Percentiles rank a stretch among this genome's conserved stretches.
Evolutionary conservation across 2,329 filamentous ascomycete species (phyloP).

Genomic region (Camillea tinctor): DNA sequence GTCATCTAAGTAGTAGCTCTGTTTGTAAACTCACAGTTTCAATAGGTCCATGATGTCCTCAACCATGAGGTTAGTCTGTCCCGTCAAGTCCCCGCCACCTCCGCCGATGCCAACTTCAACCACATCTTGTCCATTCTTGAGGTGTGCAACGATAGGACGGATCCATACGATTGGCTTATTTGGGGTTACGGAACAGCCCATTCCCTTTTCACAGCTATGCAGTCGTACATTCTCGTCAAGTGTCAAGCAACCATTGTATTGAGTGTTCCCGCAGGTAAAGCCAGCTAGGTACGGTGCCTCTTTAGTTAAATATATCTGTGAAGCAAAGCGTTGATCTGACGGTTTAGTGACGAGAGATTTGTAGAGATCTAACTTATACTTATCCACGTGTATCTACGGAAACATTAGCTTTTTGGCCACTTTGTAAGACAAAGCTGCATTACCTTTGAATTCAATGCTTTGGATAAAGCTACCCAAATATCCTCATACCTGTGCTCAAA

Average conservation of each 20-base stretch:
- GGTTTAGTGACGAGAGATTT: slow-evolving; percentile 53
- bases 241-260: slow-evolving; percentile 71
- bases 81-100: slow-evolving; percentile 71
- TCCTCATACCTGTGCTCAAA: slow-evolving; percentile 66
- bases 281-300: slow-evolving; percentile 71
- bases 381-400: slow-evolving; percentile 73
- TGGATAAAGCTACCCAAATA: slow-evolving; percentile 80
- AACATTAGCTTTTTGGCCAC: not conserved
- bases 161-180: slow-evolving; percentile 67
- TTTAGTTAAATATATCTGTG: slow-evolving; percentile 44
- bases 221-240: slow-evolving; percentile 60
- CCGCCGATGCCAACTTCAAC: slow-evolving; percentile 76
- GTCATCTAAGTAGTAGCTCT: not conserved
- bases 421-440: not conserved
- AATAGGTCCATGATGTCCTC: slow-evolving; percentile 52
- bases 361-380: slow-evolving; percentile 76
- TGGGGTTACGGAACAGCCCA: slow-evolving; percentile 52
- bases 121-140: slow-evolving; percentile 59
- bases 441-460: slow-evolving; percentile 64
- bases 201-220: slow-evolving; percentile 82
- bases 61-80: slow-evolving; percentile 58
- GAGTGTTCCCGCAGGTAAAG: slow-evolving; percentile 70
- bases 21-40: slow-evolving; percentile 32
- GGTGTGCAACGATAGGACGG: slow-evolving; percentile 70
- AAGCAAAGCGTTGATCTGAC: slow-evolving; percentile 38